Conservation (phyloP, 2,329 filamentous ascomycete genomes). For the Colletotrichum horii region DNA sequence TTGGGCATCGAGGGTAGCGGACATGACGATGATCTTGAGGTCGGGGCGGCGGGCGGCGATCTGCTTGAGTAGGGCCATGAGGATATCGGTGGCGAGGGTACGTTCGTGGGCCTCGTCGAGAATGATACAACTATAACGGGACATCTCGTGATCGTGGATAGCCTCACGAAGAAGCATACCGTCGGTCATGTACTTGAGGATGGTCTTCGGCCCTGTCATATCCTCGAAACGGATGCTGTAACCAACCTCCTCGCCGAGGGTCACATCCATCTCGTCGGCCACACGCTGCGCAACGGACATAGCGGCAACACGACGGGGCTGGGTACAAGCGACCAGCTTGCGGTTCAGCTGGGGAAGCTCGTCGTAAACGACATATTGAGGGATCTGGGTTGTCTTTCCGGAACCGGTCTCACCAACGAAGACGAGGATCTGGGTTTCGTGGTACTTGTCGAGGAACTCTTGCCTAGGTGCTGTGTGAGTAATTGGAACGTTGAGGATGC, state of each 20-base stretch:
- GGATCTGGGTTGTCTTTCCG: slow-evolving; percentile 98
- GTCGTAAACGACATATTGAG: slow-evolving; percentile 97
- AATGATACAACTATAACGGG: slow-evolving; percentile 95
- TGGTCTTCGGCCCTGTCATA: slow-evolving; percentile 83
- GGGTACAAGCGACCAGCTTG: slow-evolving; percentile 96
- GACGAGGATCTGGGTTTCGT: slow-evolving; percentile 92
- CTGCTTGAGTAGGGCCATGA: slow-evolving; percentile 96
- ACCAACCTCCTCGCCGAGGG: slow-evolving; percentile 90
- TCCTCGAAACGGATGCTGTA: slow-evolving; percentile 99
- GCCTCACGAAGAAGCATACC: slow-evolving; percentile 97
- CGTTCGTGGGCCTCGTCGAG: slow-evolving; percentile 98
- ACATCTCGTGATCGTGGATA: slow-evolving; percentile 92
- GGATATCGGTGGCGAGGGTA: slow-evolving; percentile 94
- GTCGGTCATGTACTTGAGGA: slow-evolving; percentile 99
- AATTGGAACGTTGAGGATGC: neutral
- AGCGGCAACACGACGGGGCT: slow-evolving; percentile 95
- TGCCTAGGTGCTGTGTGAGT: slow-evolving; percentile 55
- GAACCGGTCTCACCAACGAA: slow-evolving; percentile 99
- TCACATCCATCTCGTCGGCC: slow-evolving; percentile 93
- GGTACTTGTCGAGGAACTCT: slow-evolving; percentile 93
- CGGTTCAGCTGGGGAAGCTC: slow-evolving; percentile 85
- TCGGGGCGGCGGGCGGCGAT: slow-evolving; percentile 82
- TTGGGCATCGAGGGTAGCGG: slow-evolving; percentile 93
- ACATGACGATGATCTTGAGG: slow-evolving; percentile 99
- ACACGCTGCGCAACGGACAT: slow-evolving; percentile 99